A percentile compares a stretch with the other conserved stretches of the same genome.
Evolutionary conservation across 2,329 filamentous ascomycete genomes (phyloP).

Genomic region (Tetracladium maxilliforme): DNA sequence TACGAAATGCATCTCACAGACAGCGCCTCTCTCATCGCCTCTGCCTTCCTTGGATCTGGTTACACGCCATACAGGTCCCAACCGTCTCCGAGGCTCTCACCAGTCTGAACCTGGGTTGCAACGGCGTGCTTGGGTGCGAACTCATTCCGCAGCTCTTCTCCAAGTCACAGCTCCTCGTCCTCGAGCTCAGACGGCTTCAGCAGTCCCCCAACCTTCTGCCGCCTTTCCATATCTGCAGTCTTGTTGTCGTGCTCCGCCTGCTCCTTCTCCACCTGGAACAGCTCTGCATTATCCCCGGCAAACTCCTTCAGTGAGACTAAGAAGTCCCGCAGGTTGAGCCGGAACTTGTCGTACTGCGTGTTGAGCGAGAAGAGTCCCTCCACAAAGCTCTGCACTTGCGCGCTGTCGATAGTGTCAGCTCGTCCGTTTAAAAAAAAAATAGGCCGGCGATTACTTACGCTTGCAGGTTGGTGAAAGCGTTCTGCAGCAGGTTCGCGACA

Average conservation of each 20-base stretch:
- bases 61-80: slow-evolving; percentile 21
- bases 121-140: too few species aligned
- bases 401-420: slow-evolving; percentile 34
- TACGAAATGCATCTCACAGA: too few species aligned
- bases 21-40: too few species aligned
- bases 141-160: slow-evolving; percentile 50
- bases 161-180: slow-evolving; percentile 77
- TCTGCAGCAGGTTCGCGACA: slow-evolving; percentile 70
- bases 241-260: slow-evolving; percentile 76
- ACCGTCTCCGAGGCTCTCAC: slow-evolving; percentile 12
- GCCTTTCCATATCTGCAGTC: slow-evolving; percentile 76
- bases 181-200: slow-evolving; percentile 96
- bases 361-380: slow-evolving; percentile 80
- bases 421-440: slow-evolving; percentile 12
- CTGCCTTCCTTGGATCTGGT: slow-evolving; percentile 20
- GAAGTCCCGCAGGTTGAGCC: slow-evolving; percentile 90
- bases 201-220: slow-evolving; percentile 88
- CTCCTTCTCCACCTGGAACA: slow-evolving; percentile 90
- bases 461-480: slow-evolving; percentile 87
- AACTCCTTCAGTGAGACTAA: slow-evolving; percentile 96
- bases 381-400: slow-evolving; percentile 82
- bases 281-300: slow-evolving; percentile 82
- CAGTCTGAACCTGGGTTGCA: slow-evolving; percentile 15
- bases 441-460: slow-evolving; percentile 43
- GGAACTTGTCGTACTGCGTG: slow-evolving; percentile 85